Conservation (phyloP, 2,329 filamentous ascomycete species). For the Sclerotinia trifoliorum region DNA sequence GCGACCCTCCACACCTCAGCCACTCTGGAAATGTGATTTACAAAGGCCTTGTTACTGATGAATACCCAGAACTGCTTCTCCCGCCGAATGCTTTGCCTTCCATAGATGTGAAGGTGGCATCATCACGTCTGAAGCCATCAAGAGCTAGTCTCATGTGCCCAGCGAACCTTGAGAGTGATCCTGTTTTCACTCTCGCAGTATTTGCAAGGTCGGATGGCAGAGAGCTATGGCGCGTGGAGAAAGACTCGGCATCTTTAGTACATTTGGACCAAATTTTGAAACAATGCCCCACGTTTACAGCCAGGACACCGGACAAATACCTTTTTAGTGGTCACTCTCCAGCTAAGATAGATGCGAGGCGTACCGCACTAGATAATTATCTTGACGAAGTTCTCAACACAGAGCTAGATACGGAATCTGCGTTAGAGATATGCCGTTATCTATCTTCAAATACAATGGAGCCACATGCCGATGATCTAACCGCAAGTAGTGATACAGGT, state of each 20-base stretch:
- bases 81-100: constrained; percentile 86
- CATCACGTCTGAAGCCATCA: constrained; percentile 91
- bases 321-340: constrained; percentile 92
- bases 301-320: constrained; percentile 76
- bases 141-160: constrained; percentile 78
- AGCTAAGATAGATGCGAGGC: constrained; percentile 85
- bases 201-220: constrained; percentile 71
- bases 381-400: constrained; percentile 83
- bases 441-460: constrained; percentile 68
- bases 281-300: constrained; percentile 67
- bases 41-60: constrained; percentile 76
- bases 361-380: constrained; percentile 77
- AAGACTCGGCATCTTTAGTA: constrained; percentile 78
- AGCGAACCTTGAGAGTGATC: constrained; percentile 82
- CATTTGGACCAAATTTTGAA: constrained; percentile 80
- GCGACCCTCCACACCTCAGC: constrained; percentile 40
- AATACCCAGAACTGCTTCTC: constrained; percentile 81
- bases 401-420: constrained; percentile 72
- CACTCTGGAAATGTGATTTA: constrained; percentile 56
- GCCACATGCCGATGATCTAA: constrained; percentile 59
- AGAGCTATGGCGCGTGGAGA: constrained; percentile 93
- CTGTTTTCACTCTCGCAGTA: constrained; percentile 87
- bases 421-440: constrained; percentile 82
- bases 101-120: constrained; percentile 82
- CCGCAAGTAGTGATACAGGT: constrained; percentile 42